Evolutionary conservation across 208 protist species (phyloP), one percentile per base, ranked within the genome.

Genomic region (Porcisia deanei): DNA sequence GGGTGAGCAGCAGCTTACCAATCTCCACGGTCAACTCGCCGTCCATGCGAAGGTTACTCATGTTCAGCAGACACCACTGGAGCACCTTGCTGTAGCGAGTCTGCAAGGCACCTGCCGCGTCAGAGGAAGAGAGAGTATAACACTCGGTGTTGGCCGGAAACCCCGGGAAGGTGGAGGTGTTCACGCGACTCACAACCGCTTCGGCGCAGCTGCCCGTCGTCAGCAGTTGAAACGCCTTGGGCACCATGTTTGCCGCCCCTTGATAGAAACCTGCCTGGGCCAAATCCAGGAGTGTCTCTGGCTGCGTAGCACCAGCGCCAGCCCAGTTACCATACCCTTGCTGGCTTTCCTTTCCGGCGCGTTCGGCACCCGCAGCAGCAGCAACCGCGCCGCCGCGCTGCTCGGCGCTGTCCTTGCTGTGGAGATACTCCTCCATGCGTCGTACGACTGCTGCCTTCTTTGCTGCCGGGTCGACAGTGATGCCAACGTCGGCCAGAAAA

Each of bases 1-100:
- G 77, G 20, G 89, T 67, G 20, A 98, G 75, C 39, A 98, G 77
- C 34, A 98, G 83, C 81, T 95, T 96, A 2, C 94, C 94, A 39
- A 98, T 68, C 39, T 84, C 86, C 8, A 96, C 69, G 67, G 75
- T 81, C 2, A 98, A 81, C 83, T 98, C 94, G 25, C 91, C 92
- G 78, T 98, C 94, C 89, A 98, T 95, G 73, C 92, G 89, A 53
- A 98, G 74, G 82, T 96, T 98, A 79, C 77, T 88, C 89, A 98
- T 94, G 83, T 98, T 98, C 52, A 98, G 80, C 69, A 91, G 82
- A 75, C 94, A 98, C 94, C 94, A 98, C 84, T 98, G 94, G 63
- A 98, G 85, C 53, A 95, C 94, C 73, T 96, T 96, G 84, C 91
- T 96, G 75, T 91, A 97, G 53, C 94, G 84, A 18, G 91, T 79